Percentiles rank a stretch among this genome's conserved stretches.
phyloP scores from a whole-genome alignment of 306 rosid species.

The Rubus parviflorus region DNA sequence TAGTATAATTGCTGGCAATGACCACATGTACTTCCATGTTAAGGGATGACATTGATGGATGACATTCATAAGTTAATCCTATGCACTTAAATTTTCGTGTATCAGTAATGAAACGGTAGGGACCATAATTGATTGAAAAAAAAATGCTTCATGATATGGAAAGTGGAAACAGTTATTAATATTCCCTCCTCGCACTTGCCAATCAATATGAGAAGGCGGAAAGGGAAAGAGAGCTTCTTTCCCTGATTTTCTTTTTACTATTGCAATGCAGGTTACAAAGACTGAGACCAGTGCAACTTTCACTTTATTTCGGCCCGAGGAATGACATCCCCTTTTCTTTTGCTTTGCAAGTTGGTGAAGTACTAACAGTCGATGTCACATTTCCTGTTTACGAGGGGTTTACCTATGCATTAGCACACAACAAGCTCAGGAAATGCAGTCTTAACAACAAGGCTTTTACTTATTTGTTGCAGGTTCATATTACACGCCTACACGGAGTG shows the following conservation, averaged over 20 bases:
- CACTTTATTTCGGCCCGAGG: constrained; percentile 57
- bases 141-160: neutral
- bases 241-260: neutral
- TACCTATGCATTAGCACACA: constrained; percentile 13
- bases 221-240: neutral
- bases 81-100: neutral
- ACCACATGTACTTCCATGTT: neutral
- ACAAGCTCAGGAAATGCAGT: constrained; percentile 21
- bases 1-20: neutral
- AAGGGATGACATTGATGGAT: neutral
- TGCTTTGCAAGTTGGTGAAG: constrained; percentile 21
- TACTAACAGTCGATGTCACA: constrained; percentile 14
- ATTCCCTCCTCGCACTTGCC: neutral
- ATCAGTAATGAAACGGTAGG: neutral
- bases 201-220: neutral
- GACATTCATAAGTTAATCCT: neutral
- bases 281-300: constrained; percentile 72
- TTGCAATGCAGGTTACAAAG: constrained; percentile 77
- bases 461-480: constrained; percentile 25
- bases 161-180: neutral
- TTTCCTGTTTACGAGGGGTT: neutral
- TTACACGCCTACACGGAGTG: constrained; percentile 21
- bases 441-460: constrained; percentile 30
- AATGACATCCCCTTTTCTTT: constrained; percentile 37
- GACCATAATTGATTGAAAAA: neutral